Conservation (phyloP, 2,329 filamentous ascomycete genomes). For the Aspergillus candidus region DNA sequence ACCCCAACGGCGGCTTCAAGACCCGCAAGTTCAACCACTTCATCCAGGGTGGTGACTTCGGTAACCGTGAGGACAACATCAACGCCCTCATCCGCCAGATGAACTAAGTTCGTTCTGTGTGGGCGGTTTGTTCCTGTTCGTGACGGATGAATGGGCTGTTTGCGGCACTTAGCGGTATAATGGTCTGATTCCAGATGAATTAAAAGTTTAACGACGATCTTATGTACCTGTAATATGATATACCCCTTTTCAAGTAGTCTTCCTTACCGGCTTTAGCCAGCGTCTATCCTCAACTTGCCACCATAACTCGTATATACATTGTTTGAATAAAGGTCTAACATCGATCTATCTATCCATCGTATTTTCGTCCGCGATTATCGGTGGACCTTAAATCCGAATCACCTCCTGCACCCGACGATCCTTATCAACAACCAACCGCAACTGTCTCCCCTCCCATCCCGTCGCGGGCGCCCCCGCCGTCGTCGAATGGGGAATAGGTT, state of each 20-base stretch:
- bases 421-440: constrained; percentile 57
- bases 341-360: too few species aligned
- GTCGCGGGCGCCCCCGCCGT: constrained; percentile 12
- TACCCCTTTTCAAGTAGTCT: neutral
- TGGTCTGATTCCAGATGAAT: constrained; percentile 22
- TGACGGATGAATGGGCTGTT: constrained; percentile 30
- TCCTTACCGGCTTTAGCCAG: neutral
- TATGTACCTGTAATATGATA: constrained; percentile 19
- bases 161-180: constrained; percentile 14
- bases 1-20: constrained; percentile 95
- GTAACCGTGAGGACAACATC: constrained; percentile 98
- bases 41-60: constrained; percentile 96
- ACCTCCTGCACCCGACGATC: constrained; percentile 56
- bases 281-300: too few species aligned
- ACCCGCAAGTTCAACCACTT: constrained; percentile 98
- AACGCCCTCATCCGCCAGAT: constrained; percentile 94
- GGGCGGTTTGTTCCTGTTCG: constrained; percentile 8
- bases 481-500: constrained; percentile 16
- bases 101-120: constrained; percentile 61
- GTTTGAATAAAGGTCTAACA: too few species aligned
- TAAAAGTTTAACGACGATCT: constrained; percentile 27
- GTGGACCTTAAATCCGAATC: constrained; percentile 40
- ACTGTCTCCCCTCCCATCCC: constrained; percentile 48
- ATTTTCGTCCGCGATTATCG: neutral
- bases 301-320: too few species aligned